Conservation (phyloP, 495 filamentous ascomycete genomes). For the Thozetella sp. region DNA sequence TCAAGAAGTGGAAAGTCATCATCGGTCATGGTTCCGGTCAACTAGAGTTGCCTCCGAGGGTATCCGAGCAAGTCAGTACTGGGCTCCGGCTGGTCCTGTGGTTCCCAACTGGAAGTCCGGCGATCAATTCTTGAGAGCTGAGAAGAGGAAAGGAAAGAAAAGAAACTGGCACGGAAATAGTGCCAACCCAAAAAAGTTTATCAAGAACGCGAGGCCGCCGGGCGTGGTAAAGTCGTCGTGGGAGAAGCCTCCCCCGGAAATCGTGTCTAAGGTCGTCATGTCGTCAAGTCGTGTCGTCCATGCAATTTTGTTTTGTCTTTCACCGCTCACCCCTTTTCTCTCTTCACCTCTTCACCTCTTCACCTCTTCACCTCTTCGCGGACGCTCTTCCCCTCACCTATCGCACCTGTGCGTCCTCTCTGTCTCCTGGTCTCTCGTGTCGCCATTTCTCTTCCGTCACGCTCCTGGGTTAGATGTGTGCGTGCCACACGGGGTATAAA, state of each 20-base stretch:
- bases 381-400: too few relatives aligned
- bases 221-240: constrained; percentile 13
- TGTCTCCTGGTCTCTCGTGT: constrained; percentile 5
- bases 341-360: constrained; percentile 17
- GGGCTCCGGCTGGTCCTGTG: constrained; percentile 26
- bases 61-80: background rate
- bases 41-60: constrained; percentile 21
- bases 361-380: too few relatives aligned
- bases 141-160: constrained; percentile 8
- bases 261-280: constrained; percentile 30
- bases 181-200: background rate
- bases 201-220: background rate
- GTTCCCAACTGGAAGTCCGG: constrained; percentile 19
- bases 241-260: constrained; percentile 6
- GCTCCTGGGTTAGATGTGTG: constrained; percentile 15
- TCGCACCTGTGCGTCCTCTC: too few relatives aligned
- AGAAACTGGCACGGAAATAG: too few relatives aligned
- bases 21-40: constrained; percentile 1
- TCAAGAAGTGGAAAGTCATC: background rate
- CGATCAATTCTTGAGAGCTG: constrained; percentile 7
- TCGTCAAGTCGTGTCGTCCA: constrained; percentile 33
- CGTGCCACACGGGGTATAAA: constrained; percentile 25
- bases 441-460: constrained; percentile 6
- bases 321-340: constrained; percentile 14
- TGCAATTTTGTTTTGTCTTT: constrained; percentile 22